Evolutionary conservation across 202 grass and related monocot genomes (phyloP).

Genomic region (Carex arenaria): DNA sequence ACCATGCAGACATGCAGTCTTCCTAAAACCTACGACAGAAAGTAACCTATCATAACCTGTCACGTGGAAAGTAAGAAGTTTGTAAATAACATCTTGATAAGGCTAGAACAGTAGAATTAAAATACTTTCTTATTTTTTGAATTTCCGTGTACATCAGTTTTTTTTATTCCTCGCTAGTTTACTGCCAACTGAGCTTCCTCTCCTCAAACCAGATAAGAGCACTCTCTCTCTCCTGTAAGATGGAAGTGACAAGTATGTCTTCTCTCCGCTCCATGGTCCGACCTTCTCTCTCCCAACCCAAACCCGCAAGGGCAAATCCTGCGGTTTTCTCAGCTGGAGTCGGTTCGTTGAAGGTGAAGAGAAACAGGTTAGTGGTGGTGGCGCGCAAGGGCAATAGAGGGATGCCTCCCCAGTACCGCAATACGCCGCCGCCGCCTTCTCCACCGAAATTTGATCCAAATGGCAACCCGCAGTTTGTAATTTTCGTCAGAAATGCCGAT

Average conservation of each 20-base stretch:
- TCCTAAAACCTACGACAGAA: no score
- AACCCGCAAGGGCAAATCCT: not conserved
- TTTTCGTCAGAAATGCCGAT: constrained; percentile 77
- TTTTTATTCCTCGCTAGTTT: not conserved
- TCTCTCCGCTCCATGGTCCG: not conserved
- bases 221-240: not conserved
- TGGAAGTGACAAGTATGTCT: constrained; percentile 10
- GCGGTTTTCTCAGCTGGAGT: not conserved
- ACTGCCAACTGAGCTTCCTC: not conserved
- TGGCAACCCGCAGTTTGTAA: constrained; percentile 75
- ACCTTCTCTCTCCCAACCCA: not conserved
- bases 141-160: not conserved
- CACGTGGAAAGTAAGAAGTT: not conserved
- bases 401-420: constrained; percentile 42
- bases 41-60: not conserved
- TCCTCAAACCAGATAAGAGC: constrained; percentile 4
- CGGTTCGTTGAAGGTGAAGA: constrained; percentile 12
- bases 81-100: not conserved
- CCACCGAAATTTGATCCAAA: constrained; percentile 83
- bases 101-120: no score
- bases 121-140: not conserved
- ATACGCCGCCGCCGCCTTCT: constrained; percentile 25
- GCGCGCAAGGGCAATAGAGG: constrained; percentile 51
- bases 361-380: constrained; percentile 51
- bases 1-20: no score